A percentile compares a stretch with the other conserved stretches of the same genome.
These are phyloP conservation scores for Erigeron canadensis DNA, from an alignment of 129 eudicot species.

Conservation along the genomic window DNA sequence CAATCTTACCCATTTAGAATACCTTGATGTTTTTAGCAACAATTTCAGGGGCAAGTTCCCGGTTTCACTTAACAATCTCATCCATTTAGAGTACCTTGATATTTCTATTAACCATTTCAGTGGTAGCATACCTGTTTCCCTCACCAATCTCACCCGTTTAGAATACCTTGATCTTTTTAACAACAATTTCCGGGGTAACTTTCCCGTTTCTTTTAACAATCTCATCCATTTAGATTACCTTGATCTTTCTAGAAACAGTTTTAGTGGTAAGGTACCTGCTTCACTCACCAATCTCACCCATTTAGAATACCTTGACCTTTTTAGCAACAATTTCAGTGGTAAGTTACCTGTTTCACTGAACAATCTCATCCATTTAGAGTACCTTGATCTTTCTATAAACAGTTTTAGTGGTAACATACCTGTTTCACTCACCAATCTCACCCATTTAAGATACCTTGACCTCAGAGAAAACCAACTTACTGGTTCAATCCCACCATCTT, in stretches of 20 bases:
- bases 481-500: slow-evolving; percentile 18
- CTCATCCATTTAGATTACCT: neutral
- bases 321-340: slow-evolving; percentile 1
- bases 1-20: neutral
- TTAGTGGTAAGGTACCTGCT: neutral
- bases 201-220: neutral
- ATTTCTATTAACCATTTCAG: neutral
- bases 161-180: slow-evolving; percentile 1
- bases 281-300: slow-evolving; percentile 10
- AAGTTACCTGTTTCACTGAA: neutral
- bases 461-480: slow-evolving; percentile 4
- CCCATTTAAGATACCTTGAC: neutral
- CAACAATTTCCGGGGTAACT: slow-evolving; percentile 4
- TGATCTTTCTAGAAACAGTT: neutral
- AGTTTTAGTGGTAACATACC: neutral
- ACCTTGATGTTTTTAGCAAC: neutral
- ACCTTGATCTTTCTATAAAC: neutral
- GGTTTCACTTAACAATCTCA: slow-evolving; percentile 1
- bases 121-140: neutral
- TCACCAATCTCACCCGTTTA: slow-evolving; percentile 19
- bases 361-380: neutral
- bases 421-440: neutral
- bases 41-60: neutral
- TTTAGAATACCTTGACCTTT: slow-evolving; percentile 14
- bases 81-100: neutral